A percentile compares a stretch with the other conserved stretches of the same genome.
phyloP scores from a whole-genome alignment of 805 yeast species.

The Saccharomycopsis vini region DNA sequence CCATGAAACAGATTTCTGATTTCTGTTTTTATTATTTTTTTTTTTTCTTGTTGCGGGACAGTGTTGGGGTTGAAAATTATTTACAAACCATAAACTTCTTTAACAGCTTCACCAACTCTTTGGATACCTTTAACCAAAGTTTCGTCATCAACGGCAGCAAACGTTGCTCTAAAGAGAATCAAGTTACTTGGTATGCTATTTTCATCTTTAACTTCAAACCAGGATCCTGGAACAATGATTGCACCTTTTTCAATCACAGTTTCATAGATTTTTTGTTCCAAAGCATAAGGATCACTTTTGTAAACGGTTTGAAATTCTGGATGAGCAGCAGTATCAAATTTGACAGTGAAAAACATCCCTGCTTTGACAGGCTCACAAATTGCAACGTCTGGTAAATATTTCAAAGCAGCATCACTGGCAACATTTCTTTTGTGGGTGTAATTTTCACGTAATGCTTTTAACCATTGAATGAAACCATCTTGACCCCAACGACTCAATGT shows the following conservation, averaged over 20 bases:
- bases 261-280: conserved; percentile 25
- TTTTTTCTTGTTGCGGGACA: no score
- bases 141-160: conserved; percentile 40
- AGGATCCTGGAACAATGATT: conserved; percentile 27
- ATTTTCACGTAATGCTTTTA: conserved; percentile 45
- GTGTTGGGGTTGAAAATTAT: no score
- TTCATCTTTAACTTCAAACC: conserved; percentile 25
- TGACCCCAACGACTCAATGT: conserved; percentile 66
- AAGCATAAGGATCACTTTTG: conserved; percentile 6
- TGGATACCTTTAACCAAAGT: conserved; percentile 32
- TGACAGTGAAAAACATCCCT: conserved; percentile 59
- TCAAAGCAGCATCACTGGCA: conserved; percentile 41
- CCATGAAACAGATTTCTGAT: no score
- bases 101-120: conserved; percentile 34
- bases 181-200: conserved; percentile 23
- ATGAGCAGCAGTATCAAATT: conserved; percentile 54
- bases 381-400: conserved; percentile 31
- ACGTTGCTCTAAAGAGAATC: conserved; percentile 39
- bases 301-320: conserved; percentile 35
- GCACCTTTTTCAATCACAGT: conserved; percentile 22
- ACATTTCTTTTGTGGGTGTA: conserved; percentile 53
- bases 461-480: conserved; percentile 66
- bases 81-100: conserved; percentile 5
- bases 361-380: conserved; percentile 41
- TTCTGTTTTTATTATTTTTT: no score